A percentile compares a stretch with the other conserved stretches of the same genome.
These are phyloP conservation scores for Syzygium aromaticum DNA, from an alignment of 345 rosid genomes.

Conservation along the genomic window DNA sequence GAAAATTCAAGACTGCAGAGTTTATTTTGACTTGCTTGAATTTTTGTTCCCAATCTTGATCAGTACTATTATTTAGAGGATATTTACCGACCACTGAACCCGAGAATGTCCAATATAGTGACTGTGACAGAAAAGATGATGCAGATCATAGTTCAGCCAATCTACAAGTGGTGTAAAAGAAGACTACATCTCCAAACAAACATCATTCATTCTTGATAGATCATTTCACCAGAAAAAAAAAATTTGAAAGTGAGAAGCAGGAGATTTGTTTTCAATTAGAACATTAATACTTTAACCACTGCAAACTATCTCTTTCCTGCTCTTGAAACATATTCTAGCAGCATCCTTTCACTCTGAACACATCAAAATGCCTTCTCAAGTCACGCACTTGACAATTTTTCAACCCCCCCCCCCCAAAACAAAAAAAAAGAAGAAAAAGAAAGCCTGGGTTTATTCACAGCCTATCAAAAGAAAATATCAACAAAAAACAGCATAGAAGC, in stretches of 20 bases:
- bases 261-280: background rate
- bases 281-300: background rate
- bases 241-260: background rate
- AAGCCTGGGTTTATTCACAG: background rate
- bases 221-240: background rate
- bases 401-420: background rate
- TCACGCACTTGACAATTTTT: background rate
- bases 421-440: background rate
- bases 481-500: background rate
- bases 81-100: background rate
- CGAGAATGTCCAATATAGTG: background rate
- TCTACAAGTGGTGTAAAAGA: background rate
- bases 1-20: background rate
- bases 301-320: background rate
- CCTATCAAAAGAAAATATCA: background rate
- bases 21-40: background rate
- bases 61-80: background rate
- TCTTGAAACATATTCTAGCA: background rate
- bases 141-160: background rate
- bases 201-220: background rate
- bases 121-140: background rate
- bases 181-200: background rate
- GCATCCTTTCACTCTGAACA: too few relatives aligned
- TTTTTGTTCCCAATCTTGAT: background rate
- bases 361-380: background rate